Evolutionary conservation across 192 early-diverging fungal species (phyloP), one percentile per base, ranked within the genome.

Genomic region (Umbelopsis vinacea): DNA sequence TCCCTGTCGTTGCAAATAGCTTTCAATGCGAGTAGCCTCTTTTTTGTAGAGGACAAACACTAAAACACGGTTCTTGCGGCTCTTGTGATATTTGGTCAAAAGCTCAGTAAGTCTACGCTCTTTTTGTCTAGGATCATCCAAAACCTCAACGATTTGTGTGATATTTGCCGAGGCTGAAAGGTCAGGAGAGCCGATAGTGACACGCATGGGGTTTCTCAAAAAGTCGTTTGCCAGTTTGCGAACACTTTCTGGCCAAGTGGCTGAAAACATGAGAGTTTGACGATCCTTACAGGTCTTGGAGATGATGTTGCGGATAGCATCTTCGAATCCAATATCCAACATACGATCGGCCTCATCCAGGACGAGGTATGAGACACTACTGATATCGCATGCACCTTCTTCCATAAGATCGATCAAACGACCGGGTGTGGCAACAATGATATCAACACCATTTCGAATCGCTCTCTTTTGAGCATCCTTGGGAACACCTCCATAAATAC

Each of bases 291-390:
- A 86, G 52, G 92, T 87, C 74, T 95, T 91, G 23, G 80, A 80
- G 50, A 97, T 87, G 70, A 99, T 98, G 29, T 89, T 89, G 53
- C 89, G 88, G 69, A 99, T 95, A 53, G 91, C 93, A 66, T 92
- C 89, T 74, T 98, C 94, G 82, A 97, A 97, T 43, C 95, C 96
- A 70, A 90, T 88, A 72, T 99, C 96, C 70, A 99, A 83, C 97
- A 97, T 99, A 70, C 96, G 91, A 85, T 99, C 97, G 46, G 95
- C 96, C 83, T 98, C 97, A 75, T 99, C 97, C 52, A 98, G 83
- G 9, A 99, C 96, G 75, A 98, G 80, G 75, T 91, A 99, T 2
- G 88, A 86, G 14, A 98, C 92, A 48, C 90, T 76, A 29, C 89
- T 88, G 35, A 98, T 81, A 74, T 96, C 91, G 55, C 92, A 87